A percentile compares a stretch with the other conserved stretches of the same genome.
Conservation (phyloP, 768 basidiomycete genomes). For the Hericium erinaceus region DNA sequence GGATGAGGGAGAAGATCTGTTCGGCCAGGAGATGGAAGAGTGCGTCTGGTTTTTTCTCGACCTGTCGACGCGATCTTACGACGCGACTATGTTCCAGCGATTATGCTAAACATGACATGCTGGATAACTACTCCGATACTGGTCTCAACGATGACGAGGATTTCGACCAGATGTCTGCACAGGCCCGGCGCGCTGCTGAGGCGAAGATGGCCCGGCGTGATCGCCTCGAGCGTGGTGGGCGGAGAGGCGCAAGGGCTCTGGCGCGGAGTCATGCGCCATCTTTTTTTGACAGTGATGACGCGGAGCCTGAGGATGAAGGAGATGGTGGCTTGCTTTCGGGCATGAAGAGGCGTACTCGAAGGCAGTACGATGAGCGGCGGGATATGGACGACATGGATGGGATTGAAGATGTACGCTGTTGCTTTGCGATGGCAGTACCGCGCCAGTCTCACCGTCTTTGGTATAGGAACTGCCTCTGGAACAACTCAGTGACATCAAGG, state of each 20-base stretch:
- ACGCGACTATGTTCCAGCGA: conserved; percentile 39
- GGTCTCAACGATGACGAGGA: conserved; percentile 81
- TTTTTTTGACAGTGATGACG: conserved; percentile 81
- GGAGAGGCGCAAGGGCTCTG: conserved; percentile 64
- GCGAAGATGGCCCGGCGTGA: conserved; percentile 83
- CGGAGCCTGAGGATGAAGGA: conserved; percentile 56
- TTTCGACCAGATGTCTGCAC: conserved; percentile 55
- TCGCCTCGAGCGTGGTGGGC: conserved; percentile 57
- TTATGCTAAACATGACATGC: conserved; percentile 71
- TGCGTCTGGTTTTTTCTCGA: conserved; percentile 26
- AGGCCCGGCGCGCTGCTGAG: conserved; percentile 75
- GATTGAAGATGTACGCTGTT: conserved; percentile 62
- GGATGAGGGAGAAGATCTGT: conserved; percentile 91
- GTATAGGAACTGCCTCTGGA: conserved; percentile 85
- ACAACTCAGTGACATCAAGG: conserved; percentile 95
- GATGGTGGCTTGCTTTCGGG: conserved; percentile 56
- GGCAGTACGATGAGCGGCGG: conserved; percentile 89
- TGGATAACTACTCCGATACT: conserved; percentile 82
- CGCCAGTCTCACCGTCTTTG: conserved; percentile 3
- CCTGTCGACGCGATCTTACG: not conserved
- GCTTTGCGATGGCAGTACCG: not conserved
- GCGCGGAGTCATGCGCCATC: conserved; percentile 75
- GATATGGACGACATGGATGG: conserved; percentile 90
- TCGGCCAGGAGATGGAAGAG: conserved; percentile 71
- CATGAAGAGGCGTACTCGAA: conserved; percentile 75